Evolutionary conservation across 2,329 filamentous ascomycete genomes (phyloP).

Genomic region (Colletotrichum sp.): DNA sequence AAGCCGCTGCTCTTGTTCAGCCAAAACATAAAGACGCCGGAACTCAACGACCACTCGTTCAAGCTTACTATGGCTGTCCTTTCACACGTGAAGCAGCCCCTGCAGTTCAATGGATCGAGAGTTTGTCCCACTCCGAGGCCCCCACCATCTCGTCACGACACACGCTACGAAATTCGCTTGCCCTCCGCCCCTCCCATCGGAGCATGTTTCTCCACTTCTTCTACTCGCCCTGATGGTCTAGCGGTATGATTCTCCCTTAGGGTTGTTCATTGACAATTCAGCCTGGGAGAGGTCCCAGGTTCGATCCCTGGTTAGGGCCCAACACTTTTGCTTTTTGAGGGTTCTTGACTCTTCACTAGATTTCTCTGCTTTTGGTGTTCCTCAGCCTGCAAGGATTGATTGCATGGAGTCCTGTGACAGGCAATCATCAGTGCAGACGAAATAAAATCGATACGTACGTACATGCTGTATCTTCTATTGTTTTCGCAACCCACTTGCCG

Average conservation of each 20-base stretch:
- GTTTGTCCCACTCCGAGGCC: background rate
- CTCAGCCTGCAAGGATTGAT: background rate
- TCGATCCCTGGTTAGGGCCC: constrained; percentile 17
- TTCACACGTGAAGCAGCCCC: background rate
- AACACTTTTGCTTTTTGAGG: background rate
- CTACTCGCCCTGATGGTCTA: constrained; percentile 3
- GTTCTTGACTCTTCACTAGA: background rate
- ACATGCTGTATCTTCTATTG: background rate
- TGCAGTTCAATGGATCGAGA: background rate
- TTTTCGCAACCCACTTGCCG: background rate
- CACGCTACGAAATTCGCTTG: background rate
- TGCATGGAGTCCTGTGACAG: background rate
- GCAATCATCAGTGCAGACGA: background rate
- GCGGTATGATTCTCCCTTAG: constrained; percentile 13
- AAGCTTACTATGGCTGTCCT: background rate
- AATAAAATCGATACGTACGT: background rate
- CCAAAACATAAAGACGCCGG: background rate
- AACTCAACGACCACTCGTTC: background rate
- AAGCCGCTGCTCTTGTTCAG: background rate
- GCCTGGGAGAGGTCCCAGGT: constrained; percentile 16
- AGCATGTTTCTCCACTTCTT: background rate
- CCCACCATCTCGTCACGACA: background rate
- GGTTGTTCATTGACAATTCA: background rate
- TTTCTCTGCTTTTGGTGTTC: background rate
- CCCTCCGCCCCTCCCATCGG: background rate